Evolutionary conservation across 768 basidiomycete species (phyloP).

Genomic region (Lactarius deliciosus): DNA sequence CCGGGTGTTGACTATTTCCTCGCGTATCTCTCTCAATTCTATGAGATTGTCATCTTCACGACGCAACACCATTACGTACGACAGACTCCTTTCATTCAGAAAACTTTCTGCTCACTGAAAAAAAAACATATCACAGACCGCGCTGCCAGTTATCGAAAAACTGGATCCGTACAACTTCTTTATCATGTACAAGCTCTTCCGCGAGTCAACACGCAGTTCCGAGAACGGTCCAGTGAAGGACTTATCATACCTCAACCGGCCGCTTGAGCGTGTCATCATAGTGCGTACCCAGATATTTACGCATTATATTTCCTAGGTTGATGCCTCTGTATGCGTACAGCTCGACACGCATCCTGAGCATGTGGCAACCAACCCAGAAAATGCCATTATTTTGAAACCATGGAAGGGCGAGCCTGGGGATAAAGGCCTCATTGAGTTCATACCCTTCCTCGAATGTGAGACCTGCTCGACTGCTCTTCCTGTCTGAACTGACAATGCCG

Average conservation of each 20-base stretch:
- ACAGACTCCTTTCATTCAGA: slow-evolving; percentile 2
- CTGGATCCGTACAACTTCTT: slow-evolving; percentile 92
- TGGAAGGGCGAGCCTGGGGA: slow-evolving; percentile 84
- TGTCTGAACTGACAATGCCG: background rate
- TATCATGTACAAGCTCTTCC: slow-evolving; percentile 87
- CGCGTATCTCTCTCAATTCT: slow-evolving; percentile 96
- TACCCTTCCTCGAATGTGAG: slow-evolving; percentile 93
- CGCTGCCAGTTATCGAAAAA: slow-evolving; percentile 84
- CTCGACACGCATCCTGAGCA: slow-evolving; percentile 87
- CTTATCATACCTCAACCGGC: slow-evolving; percentile 88
- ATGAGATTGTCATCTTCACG: slow-evolving; percentile 96
- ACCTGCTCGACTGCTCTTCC: background rate
- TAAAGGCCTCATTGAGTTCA: slow-evolving; percentile 82
- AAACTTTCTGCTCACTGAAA: slow-evolving; percentile 4
- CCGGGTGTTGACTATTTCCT: slow-evolving; percentile 99
- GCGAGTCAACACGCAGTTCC: slow-evolving; percentile 83
- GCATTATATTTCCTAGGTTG: slow-evolving; percentile 48
- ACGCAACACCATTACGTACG: slow-evolving; percentile 84
- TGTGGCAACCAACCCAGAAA: slow-evolving; percentile 78
- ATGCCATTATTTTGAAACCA: slow-evolving; percentile 76
- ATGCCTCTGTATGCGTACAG: slow-evolving; percentile 70
- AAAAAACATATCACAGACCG: slow-evolving; percentile 57
- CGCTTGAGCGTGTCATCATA: slow-evolving; percentile 26
- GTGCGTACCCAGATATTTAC: background rate
- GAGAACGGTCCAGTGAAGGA: slow-evolving; percentile 92